A percentile compares a stretch with the other conserved stretches of the same genome.
Conservation (phyloP, 78 protist species). For the Protostelium mycophagum region DNA sequence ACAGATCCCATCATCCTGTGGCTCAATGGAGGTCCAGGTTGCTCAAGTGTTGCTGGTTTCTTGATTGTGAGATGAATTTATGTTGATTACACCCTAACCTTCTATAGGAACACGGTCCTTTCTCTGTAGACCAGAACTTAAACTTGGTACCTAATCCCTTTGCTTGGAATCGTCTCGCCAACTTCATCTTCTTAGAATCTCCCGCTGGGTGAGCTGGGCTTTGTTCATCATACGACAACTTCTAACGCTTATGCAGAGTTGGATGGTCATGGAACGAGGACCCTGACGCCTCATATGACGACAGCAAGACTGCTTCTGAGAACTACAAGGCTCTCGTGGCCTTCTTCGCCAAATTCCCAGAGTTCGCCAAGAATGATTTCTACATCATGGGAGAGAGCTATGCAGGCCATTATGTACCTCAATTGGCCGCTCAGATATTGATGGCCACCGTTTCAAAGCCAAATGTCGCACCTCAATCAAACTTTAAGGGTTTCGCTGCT, state of each 20-base stretch:
- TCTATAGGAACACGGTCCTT: neutral
- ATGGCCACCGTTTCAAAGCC: neutral
- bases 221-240: neutral
- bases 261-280: neutral
- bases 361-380: slow-evolving; percentile 12
- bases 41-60: neutral
- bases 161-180: slow-evolving; percentile 57
- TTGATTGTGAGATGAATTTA: neutral
- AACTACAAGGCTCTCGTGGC: slow-evolving; percentile 6
- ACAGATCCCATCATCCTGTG: slow-evolving; percentile 73
- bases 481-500: neutral
- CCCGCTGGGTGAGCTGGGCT: slow-evolving; percentile 23
- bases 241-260: neutral
- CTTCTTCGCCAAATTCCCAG: slow-evolving; percentile 33
- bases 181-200: slow-evolving; percentile 41
- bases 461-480: neutral
- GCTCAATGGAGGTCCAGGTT: slow-evolving; percentile 72
- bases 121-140: neutral
- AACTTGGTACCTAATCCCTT: neutral
- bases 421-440: neutral
- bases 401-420: slow-evolving; percentile 14
- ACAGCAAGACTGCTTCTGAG: slow-evolving; percentile 31
- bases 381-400: slow-evolving; percentile 71
- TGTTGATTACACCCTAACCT: neutral
- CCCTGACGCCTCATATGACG: slow-evolving; percentile 5